Evolutionary conservation across 768 basidiomycete genomes (phyloP).

Genomic region (Mycena leptocephala): DNA sequence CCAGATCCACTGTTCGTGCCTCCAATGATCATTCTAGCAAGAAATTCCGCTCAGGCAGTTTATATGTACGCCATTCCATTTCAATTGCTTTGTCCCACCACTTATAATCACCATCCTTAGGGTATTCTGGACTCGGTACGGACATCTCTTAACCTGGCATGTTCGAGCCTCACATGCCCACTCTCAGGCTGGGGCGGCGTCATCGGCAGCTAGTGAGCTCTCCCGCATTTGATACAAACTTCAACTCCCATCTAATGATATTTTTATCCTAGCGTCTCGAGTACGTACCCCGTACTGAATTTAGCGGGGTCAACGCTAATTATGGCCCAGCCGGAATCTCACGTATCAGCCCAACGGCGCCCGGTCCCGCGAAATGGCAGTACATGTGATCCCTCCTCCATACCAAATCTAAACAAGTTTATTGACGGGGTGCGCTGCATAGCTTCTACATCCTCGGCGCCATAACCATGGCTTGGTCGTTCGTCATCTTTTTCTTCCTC

Average conservation of each 20-base stretch:
- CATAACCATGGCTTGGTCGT: conserved; percentile 34
- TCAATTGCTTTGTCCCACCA: background rate
- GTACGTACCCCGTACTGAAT: background rate
- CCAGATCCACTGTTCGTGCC: background rate
- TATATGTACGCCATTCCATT: conserved; percentile 22
- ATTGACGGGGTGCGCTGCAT: background rate
- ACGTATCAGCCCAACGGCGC: conserved; percentile 25
- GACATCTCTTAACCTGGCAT: background rate
- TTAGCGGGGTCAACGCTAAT: background rate
- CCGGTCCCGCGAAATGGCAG: conserved; percentile 34
- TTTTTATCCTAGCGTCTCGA: conserved; percentile 16
- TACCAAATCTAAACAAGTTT: background rate
- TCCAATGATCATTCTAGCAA: background rate
- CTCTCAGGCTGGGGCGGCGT: conserved; percentile 34
- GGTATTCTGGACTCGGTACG: conserved; percentile 37
- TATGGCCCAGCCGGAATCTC: conserved; percentile 33
- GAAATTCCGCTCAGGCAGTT: conserved; percentile 36
- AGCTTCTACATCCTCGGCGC: conserved; percentile 40
- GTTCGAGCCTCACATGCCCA: background rate
- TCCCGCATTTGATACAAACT: background rate
- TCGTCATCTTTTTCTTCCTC: conserved; percentile 34
- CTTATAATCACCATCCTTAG: background rate
- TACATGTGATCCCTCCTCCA: conserved; percentile 24
- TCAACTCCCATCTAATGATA: background rate
- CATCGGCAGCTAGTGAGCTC: conserved; percentile 34